Evolutionary conservation across 495 filamentous ascomycete genomes (phyloP).

Genomic region (Penicillium chermesinum): DNA sequence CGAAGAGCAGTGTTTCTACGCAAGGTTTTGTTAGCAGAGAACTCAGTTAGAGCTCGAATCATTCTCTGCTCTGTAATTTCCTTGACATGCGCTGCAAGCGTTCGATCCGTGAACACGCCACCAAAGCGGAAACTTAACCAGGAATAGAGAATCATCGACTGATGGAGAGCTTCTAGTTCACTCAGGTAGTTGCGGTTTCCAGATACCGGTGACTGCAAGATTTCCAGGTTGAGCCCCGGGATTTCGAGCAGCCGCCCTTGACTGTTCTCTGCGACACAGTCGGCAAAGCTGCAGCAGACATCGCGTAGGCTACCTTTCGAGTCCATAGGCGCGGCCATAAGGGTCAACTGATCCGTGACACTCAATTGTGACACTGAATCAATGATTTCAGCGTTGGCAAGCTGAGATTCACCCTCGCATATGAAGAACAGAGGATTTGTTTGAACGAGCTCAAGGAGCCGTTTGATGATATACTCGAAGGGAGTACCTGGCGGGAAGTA

Average conservation of each 20-base stretch:
- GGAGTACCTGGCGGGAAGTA: slow-evolving; percentile 75
- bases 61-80: slow-evolving; percentile 72
- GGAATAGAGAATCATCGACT: slow-evolving; percentile 73
- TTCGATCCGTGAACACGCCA: slow-evolving; percentile 74
- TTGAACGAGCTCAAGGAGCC: slow-evolving; percentile 59
- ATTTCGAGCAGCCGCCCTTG: slow-evolving; percentile 65
- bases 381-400: slow-evolving; percentile 65
- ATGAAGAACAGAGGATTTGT: slow-evolving; percentile 66
- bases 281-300: slow-evolving; percentile 55
- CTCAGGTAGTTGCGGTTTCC: slow-evolving; percentile 50
- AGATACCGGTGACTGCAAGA: slow-evolving; percentile 53
- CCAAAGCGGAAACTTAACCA: slow-evolving; percentile 74
- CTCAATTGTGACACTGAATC: slow-evolving; percentile 58
- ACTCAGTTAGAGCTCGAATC: slow-evolving; percentile 56
- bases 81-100: slow-evolving; percentile 77
- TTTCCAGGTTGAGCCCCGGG: slow-evolving; percentile 55
- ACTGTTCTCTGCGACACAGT: slow-evolving; percentile 58
- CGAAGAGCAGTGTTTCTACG: slow-evolving; percentile 38
- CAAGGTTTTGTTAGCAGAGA: slow-evolving; percentile 46
- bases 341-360: slow-evolving; percentile 64
- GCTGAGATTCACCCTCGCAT: slow-evolving; percentile 52
- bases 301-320: slow-evolving; percentile 16
- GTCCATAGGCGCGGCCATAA: slow-evolving; percentile 63
- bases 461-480: slow-evolving; percentile 70
- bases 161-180: slow-evolving; percentile 71